Base-by-base conservation (phyloP, 306 rosid species). In the Prosopis cineraria region DNA sequence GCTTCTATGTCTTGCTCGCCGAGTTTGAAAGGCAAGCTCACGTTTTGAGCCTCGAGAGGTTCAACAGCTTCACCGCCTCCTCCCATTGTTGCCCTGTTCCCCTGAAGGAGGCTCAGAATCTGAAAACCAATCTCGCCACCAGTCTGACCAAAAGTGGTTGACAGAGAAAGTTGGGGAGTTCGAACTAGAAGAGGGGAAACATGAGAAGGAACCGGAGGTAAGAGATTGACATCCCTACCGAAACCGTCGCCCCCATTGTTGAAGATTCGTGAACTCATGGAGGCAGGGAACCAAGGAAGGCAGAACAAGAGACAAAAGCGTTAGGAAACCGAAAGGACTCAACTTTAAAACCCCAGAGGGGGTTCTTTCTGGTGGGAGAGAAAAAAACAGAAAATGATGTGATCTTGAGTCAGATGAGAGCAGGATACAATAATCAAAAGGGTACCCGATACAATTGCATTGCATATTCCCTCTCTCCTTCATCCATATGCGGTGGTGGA, bases 241-340 rank as follows among this genome's bases (percentile, higher is more conserved):
- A 82, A 76, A 70, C 81, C 74, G 24, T 44, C 34, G 17, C 58
- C 71, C 68, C 56, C 83, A 78, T 72, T 72, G 66, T 24, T 82
- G 55, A 81, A 77, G 52, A 36, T 70, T 19, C 48, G 88, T 52
- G 86, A 82, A 78, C 53, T 85, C 93, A 85, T 91, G 62, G 58
- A 16, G 68, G 68, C 39, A 13, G 60, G 58, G 37, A 53, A 19
- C 27, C 50, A 48, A 70, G 48, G 44, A 25, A 74, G 19, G 0
- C 52, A 52, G 22, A 40, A 14, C 36, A 2, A 59, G 29, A 27
- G 1, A 10, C 6, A n/a, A 10, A 75, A 56, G 48, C 34, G 11
- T 8, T 17, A 70, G 19, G 37, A 24, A 10, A 27, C 5, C 24
- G 39, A 45, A 48, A 76, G 58, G 29, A 19, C 47, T 33, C 22